Evolutionary conservation across 805 yeast species (phyloP).

Genomic region (Saccharomycopsis vini): DNA sequence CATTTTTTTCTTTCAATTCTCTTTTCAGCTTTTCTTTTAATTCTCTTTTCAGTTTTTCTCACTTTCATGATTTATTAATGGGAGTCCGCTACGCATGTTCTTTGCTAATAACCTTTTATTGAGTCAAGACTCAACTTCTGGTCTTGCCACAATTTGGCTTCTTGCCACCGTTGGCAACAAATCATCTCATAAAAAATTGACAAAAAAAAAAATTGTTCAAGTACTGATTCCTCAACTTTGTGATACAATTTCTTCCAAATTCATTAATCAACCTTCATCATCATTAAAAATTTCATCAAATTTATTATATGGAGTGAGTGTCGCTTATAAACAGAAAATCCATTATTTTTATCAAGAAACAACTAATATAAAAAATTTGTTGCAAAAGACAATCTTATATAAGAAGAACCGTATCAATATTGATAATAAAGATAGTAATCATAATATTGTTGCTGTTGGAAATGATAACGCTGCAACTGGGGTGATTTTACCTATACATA

Average conservation of each 20-base stretch:
- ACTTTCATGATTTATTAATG: too few species aligned
- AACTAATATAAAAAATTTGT: background rate
- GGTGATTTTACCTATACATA: too few species aligned
- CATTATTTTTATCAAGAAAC: constrained; percentile 31
- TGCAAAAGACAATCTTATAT: constrained; percentile 4
- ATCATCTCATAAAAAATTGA: constrained; percentile 21
- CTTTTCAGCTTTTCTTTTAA: too few species aligned
- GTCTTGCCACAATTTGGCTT: constrained; percentile 27
- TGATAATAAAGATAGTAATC: background rate
- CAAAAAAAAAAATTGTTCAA: constrained; percentile 28
- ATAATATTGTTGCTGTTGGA: background rate
- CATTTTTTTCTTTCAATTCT: too few species aligned
- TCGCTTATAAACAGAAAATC: constrained; percentile 40
- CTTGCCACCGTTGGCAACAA: constrained; percentile 12
- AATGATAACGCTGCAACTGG: too few species aligned
- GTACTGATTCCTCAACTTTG: constrained; percentile 39
- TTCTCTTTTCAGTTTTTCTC: too few species aligned
- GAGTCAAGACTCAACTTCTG: too few species aligned
- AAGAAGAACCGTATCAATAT: background rate
- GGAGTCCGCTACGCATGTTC: constrained; percentile 2
- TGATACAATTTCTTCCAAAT: constrained; percentile 23
- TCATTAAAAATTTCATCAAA: constrained; percentile 31
- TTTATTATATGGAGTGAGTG: constrained; percentile 37
- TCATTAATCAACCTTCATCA: constrained; percentile 11
- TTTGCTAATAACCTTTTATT: constrained; percentile 4